Conservation (phyloP, 2,329 filamentous ascomycete species). For the Clathrospora elynae region DNA sequence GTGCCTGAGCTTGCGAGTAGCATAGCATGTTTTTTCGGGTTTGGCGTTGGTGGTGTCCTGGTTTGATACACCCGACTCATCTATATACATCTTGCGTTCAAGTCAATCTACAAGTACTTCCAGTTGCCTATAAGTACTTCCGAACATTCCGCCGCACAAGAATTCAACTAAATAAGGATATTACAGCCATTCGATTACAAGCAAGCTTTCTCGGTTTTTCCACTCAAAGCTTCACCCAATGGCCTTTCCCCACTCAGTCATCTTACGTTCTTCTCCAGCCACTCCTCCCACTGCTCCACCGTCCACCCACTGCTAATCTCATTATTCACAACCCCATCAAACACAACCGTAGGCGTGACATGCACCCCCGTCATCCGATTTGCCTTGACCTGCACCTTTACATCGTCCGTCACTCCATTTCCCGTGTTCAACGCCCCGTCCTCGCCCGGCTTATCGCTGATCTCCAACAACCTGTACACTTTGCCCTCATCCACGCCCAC, state of each 20-base stretch:
- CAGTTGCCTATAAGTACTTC: no score
- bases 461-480: conserved; percentile 70
- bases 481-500: conserved; percentile 73
- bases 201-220: no score
- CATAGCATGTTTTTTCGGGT: conserved; percentile 2
- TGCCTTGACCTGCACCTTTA: conserved; percentile 83
- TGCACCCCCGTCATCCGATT: conserved; percentile 80
- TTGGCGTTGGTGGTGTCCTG: conserved; percentile 8
- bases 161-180: conserved; percentile 1
- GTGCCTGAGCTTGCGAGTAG: conserved; percentile 2
- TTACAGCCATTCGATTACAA: conserved; percentile 1
- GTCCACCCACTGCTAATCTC: conserved; percentile 81
- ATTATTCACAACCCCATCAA: conserved; percentile 81
- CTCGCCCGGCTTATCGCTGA: conserved; percentile 68
- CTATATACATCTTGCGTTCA: conserved; percentile 12
- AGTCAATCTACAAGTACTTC: no score
- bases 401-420: conserved; percentile 80
- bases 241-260: conserved; percentile 47
- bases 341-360: conserved; percentile 87
- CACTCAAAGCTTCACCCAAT: conserved; percentile 2
- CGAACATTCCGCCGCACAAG: no score
- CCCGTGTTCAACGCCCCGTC: conserved; percentile 76
- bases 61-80: conserved; percentile 10
- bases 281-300: conserved; percentile 82
- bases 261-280: conserved; percentile 69